Evolutionary conservation across 257 asterid genomes (phyloP).

Genomic region (Galeopsis tetrahit): DNA sequence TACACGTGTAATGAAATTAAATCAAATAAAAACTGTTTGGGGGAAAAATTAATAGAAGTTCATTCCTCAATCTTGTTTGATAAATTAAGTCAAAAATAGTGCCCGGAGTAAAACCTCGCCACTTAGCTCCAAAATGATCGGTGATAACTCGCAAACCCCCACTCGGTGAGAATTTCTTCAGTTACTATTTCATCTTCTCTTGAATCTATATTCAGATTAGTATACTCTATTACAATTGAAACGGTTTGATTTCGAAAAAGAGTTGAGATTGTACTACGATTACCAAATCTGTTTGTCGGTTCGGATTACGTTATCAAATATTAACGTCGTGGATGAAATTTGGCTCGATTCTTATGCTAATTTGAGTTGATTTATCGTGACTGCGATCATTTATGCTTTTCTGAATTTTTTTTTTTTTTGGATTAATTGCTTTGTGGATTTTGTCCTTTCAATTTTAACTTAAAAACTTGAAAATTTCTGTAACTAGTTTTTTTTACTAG

Average conservation of each 20-base stretch:
- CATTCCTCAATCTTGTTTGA: conserved; percentile 20
- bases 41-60: conserved; percentile 2
- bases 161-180: conserved; percentile 61
- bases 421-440: conserved; percentile 24
- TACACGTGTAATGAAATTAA: conserved; percentile 28
- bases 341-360: conserved; percentile 14
- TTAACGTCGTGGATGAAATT: conserved; percentile 22
- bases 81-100: conserved; percentile 32
- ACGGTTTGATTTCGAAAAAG: neutral
- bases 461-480: conserved; percentile 7
- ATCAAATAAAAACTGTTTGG: neutral
- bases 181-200: conserved; percentile 14
- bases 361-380: conserved; percentile 26
- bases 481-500: neutral
- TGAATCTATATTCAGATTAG: conserved; percentile 26
- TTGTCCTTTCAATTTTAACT: conserved; percentile 14
- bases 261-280: conserved; percentile 7
- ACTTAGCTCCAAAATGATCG: conserved; percentile 54
- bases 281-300: conserved; percentile 21
- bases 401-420: neutral
- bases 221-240: conserved; percentile 16
- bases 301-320: conserved; percentile 4
- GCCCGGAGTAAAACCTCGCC: conserved; percentile 34
- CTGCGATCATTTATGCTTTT: neutral
- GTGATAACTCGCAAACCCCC: conserved; percentile 69